Evolutionary conservation across 805 yeast species (phyloP).

Genomic region (Yarrowia porcina): DNA sequence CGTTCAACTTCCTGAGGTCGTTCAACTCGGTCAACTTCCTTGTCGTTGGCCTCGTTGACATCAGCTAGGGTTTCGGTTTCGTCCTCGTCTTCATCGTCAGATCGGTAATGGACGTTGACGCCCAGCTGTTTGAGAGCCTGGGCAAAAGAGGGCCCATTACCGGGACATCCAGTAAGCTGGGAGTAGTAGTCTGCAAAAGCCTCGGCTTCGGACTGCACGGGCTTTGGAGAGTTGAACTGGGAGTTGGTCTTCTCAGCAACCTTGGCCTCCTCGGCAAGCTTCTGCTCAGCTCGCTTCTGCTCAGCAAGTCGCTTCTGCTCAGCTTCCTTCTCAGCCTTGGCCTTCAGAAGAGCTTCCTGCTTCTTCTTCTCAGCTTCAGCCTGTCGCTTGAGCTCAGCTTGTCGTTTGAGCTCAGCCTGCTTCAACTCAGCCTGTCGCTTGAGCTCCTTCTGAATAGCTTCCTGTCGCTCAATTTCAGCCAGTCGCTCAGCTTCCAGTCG

Average conservation of each 20-base stretch:
- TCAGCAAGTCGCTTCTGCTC: not conserved
- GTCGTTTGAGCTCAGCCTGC: not conserved
- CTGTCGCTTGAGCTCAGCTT: no score
- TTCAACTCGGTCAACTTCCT: no score
- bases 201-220: not conserved
- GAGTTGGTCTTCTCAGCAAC: not conserved
- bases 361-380: not conserved
- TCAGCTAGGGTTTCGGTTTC: not conserved
- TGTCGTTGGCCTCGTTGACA: not conserved
- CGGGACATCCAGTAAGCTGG: not conserved
- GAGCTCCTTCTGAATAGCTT: no score
- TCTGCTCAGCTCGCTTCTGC: not conserved
- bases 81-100: not conserved
- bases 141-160: constrained; percentile 4
- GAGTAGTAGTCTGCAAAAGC: constrained; percentile 8
- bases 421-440: not conserved
- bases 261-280: not conserved
- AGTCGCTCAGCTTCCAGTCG: not conserved
- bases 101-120: not conserved
- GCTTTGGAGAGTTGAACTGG: not conserved
- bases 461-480: not conserved
- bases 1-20: not conserved
- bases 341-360: no score
- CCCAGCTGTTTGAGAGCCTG: constrained; percentile 23
- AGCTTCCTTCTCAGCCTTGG: no score